Evolutionary conservation across 306 rosid genomes (phyloP).

Genomic region (Gastrolobium bilobum): DNA sequence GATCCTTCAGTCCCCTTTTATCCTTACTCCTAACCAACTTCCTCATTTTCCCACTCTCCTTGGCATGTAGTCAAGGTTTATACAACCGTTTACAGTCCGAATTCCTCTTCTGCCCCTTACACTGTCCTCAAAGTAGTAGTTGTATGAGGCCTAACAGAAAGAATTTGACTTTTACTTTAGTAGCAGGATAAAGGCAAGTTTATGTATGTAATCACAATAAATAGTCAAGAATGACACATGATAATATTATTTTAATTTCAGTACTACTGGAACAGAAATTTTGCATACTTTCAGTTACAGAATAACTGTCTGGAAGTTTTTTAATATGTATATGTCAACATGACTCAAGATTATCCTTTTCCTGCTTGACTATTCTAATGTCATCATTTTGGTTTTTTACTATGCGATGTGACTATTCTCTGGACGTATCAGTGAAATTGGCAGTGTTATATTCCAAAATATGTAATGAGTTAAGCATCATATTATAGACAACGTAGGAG

Average conservation of each 20-base stretch:
- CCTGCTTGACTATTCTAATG: constrained; percentile 4
- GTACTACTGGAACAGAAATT: constrained; percentile 25
- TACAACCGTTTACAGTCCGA: not conserved
- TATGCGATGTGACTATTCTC: not conserved
- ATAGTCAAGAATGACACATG: not conserved
- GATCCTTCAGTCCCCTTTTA: not conserved
- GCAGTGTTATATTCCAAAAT: not conserved
- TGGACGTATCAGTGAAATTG: not conserved
- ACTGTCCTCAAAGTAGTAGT: not conserved
- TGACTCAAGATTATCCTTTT: constrained; percentile 23
- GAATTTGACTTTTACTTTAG: constrained; percentile 25
- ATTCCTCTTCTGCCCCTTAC: not conserved
- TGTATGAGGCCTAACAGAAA: not conserved
- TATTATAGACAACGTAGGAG: not conserved
- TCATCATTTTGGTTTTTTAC: constrained; percentile 1
- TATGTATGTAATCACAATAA: not conserved
- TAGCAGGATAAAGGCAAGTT: not conserved
- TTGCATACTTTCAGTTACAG: not conserved
- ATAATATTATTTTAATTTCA: constrained; percentile 27
- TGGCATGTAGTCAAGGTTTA: constrained; percentile 3
- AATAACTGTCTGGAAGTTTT: constrained; percentile 23
- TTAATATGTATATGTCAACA: not conserved
- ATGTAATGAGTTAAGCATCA: constrained; percentile 23
- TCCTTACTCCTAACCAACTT: not conserved
- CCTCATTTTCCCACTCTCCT: not conserved